Conservation (phyloP, 2,329 filamentous ascomycete species). For the Mariannaea sp. region DNA sequence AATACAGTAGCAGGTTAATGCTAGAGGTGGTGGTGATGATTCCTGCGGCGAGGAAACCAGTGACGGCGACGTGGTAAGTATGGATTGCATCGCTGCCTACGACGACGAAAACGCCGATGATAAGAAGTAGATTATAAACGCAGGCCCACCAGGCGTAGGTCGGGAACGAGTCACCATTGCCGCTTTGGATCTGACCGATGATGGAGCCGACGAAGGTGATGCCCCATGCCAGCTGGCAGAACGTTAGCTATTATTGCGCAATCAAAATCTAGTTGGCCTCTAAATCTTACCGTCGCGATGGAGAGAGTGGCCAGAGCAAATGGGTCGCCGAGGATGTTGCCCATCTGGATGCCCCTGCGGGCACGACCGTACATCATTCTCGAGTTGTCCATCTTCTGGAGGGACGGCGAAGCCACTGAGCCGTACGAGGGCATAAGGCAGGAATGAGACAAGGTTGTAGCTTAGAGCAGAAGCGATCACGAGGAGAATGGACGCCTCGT, state of each 20-base stretch:
- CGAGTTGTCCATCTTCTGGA: constrained; percentile 79
- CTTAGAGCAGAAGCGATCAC: constrained; percentile 10
- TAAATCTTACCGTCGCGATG: constrained; percentile 77
- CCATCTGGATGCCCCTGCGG: constrained; percentile 71
- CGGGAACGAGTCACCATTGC: constrained; percentile 63
- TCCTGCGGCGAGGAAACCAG: constrained; percentile 82
- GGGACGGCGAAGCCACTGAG: constrained; percentile 72
- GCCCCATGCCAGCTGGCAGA: constrained; percentile 82
- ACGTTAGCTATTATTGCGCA: constrained; percentile 26
- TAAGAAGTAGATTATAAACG: constrained; percentile 83
- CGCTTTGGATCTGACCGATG: constrained; percentile 63
- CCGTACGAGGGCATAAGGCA: constrained; percentile 76
- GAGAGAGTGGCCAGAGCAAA: constrained; percentile 95
- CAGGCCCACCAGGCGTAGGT: constrained; percentile 93
- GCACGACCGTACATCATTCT: constrained; percentile 56
- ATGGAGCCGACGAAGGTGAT: constrained; percentile 89
- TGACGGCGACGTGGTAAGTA: constrained; percentile 90
- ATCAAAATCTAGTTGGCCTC: not conserved
- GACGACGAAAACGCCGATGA: constrained; percentile 78
- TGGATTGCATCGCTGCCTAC: constrained; percentile 83
- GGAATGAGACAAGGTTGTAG: constrained; percentile 17
- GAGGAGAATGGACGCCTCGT: constrained; percentile 18
- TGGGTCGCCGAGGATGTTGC: constrained; percentile 93
- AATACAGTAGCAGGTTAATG: constrained; percentile 86
- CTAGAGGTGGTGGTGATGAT: constrained; percentile 85